phyloP scores from a whole-genome alignment of 2,329 filamentous ascomycete genomes.

The Penicillium brasilianum region DNA sequence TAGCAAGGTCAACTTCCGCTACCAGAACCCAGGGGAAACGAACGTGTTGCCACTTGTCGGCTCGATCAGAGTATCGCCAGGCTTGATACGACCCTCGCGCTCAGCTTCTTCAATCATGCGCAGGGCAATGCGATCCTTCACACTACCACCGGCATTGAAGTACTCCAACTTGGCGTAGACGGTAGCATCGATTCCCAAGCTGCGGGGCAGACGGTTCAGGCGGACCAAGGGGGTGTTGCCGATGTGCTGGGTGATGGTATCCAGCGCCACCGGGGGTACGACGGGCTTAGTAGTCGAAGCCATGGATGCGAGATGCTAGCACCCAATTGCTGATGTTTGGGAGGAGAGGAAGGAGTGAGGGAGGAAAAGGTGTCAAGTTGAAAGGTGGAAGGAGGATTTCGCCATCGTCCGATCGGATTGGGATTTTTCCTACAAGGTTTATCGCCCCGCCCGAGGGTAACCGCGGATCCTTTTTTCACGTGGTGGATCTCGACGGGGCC shows the following conservation, averaged over 20 bases:
- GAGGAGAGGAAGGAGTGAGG: neutral
- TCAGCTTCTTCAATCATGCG: conserved; percentile 98
- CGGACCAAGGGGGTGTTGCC: conserved; percentile 95
- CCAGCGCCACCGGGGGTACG: conserved; percentile 61
- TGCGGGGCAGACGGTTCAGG: conserved; percentile 90
- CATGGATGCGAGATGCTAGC: conserved; percentile 40
- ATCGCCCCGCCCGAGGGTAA: conserved; percentile 32
- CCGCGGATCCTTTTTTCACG: conserved; percentile 16
- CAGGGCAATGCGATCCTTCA: conserved; percentile 93
- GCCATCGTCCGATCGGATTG: conserved; percentile 18
- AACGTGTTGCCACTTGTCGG: conserved; percentile 94
- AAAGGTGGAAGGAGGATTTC: conserved; percentile 19
- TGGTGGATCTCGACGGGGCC: neutral
- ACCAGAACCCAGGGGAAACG: conserved; percentile 23
- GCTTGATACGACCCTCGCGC: conserved; percentile 88
- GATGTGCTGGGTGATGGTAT: conserved; percentile 82
- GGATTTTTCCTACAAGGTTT: conserved; percentile 12
- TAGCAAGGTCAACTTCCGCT: neutral
- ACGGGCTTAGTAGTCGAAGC: conserved; percentile 56
- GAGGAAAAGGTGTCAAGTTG: neutral
- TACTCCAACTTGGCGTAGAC: conserved; percentile 92
- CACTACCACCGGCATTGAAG: conserved; percentile 91
- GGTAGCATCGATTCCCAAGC: conserved; percentile 83
- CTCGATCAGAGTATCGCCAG: conserved; percentile 95
- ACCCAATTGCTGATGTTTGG: neutral